A percentile compares a stretch with the other conserved stretches of the same genome.
Conservation (phyloP, 129 eudicot species). For the Escallonia herrerae region DNA sequence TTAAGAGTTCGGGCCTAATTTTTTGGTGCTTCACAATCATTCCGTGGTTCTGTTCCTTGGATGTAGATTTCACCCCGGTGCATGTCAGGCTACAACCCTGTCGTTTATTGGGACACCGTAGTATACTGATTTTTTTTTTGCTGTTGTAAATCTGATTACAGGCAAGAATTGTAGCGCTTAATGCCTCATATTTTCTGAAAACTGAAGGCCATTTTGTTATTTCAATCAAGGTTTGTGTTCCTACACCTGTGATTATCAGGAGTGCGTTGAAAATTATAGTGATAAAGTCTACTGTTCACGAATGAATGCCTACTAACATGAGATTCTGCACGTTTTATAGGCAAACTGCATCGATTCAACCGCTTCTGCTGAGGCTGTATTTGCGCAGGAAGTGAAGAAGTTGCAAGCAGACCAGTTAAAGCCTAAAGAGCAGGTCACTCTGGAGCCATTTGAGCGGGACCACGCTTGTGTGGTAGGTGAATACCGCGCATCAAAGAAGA, state of each 20-base stretch:
- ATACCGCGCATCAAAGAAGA: slow-evolving; percentile 69
- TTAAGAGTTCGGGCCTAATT: background rate
- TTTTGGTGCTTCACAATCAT: background rate
- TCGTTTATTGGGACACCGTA: background rate
- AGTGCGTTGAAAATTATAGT: background rate
- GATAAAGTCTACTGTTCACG: background rate
- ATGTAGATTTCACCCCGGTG: background rate
- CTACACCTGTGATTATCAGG: background rate
- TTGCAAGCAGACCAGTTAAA: slow-evolving; percentile 75
- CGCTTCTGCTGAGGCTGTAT: slow-evolving; percentile 81
- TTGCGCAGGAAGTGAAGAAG: slow-evolving; percentile 81
- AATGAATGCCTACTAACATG: background rate
- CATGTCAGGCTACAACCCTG: background rate
- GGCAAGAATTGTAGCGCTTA: slow-evolving; percentile 87
- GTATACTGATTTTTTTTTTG: background rate
- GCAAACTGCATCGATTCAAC: slow-evolving; percentile 98
- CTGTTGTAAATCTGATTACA: slow-evolving; percentile 18
- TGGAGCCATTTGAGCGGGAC: slow-evolving; percentile 80
- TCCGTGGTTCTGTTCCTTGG: no score
- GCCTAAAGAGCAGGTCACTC: slow-evolving; percentile 71
- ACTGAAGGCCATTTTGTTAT: slow-evolving; percentile 86
- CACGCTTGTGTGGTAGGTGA: slow-evolving; percentile 83
- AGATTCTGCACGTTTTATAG: slow-evolving; percentile 11
- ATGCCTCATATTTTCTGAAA: slow-evolving; percentile 83
- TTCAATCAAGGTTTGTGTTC: slow-evolving; percentile 60